Evolutionary conservation across 2,329 filamentous ascomycete species (phyloP), one percentile per base, ranked within the genome.

Genomic region (Aspergillus latus): DNA sequence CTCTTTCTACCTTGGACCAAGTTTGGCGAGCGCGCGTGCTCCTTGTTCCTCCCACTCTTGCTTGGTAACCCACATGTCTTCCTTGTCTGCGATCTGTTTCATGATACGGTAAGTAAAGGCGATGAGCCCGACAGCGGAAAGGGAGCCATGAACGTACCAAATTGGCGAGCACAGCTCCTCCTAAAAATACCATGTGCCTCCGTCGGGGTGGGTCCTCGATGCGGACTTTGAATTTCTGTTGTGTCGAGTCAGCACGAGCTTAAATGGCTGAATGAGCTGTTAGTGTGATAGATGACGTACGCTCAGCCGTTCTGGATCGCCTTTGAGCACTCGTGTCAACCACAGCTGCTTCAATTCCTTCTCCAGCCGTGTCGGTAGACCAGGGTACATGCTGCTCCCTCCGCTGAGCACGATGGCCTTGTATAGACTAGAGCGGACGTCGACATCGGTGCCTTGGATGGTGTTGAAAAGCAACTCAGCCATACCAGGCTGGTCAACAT

Each of bases 281-380:
- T 13, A 13, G 26, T 30, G 36, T 37, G 7, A 21, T 32, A 5
- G 8, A 9, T 15, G 36, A 67, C 82, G 65, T 73, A 85, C 83
- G 69, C 85, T 90, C 70, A 99, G 76, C 64, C 94, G 85, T 78
- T 97, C 93, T 0, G 94, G 93, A 76, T 99, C 92, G 57, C 93
- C 92, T 57, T 88, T 84, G 65, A 99, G 80, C 43, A 97, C 92
- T 63, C 88, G 88, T 53, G 93, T 97, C 63, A 99, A 84, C 94
- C 94, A 99, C 67, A 99, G 80, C 80, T 99, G 94, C 83, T 99
- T 99, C 67, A 99, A 80, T 77, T 99, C 94, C 83, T 99, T 99
- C 79, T 99, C 94, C 76, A 99, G 78, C 62, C 94, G 85, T 59
- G 91, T 96, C 4, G 94, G 94, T 64, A 99, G 82, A 58, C 94